Conservation (phyloP, 2,329 filamentous ascomycete species). For the Thielaviopsis ethacetica region DNA sequence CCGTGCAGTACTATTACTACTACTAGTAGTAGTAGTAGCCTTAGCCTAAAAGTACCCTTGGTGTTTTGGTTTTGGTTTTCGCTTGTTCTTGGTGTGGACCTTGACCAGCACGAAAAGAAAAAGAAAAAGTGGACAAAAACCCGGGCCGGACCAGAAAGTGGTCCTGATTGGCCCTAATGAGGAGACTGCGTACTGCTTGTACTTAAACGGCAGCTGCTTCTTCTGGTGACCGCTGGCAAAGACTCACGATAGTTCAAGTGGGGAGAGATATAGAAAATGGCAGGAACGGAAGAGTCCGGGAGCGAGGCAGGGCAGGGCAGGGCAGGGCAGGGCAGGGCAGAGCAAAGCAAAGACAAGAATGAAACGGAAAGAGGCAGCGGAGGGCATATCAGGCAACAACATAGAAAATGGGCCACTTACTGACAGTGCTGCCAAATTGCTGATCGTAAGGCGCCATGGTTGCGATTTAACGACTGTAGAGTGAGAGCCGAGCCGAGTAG, state of each 20-base stretch:
- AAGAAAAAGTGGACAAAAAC: neutral
- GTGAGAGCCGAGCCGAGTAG: neutral
- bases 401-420: neutral
- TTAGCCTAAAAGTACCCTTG: too few species aligned
- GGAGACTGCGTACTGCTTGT: neutral
- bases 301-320: neutral
- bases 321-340: neutral
- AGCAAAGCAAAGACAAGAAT: neutral
- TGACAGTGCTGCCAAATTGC: neutral
- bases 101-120: too few species aligned
- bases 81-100: too few species aligned
- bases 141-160: neutral
- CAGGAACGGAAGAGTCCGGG: neutral
- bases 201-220: neutral
- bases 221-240: neutral
- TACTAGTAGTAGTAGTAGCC: too few species aligned
- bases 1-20: too few species aligned
- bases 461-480: neutral
- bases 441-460: neutral
- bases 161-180: neutral
- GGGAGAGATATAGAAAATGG: neutral
- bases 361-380: neutral
- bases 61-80: neutral
- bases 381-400: neutral
- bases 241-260: neutral